phyloP scores from a whole-genome alignment of 495 filamentous ascomycete genomes.

The Neurospora tetraspora region DNA sequence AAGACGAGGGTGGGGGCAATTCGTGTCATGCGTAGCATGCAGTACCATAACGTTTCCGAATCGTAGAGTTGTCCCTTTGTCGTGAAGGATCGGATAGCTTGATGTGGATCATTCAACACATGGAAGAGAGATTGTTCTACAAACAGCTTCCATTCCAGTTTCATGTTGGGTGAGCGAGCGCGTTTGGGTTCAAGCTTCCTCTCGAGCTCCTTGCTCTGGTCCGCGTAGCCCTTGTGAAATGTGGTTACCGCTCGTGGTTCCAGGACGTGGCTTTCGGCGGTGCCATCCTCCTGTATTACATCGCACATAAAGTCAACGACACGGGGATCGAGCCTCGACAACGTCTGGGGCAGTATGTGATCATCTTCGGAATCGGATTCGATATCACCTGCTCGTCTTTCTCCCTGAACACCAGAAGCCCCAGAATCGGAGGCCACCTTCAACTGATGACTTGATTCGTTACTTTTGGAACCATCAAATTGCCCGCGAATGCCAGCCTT shows the following conservation, averaged over 20 bases:
- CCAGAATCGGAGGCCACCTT: background rate
- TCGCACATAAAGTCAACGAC: constrained; percentile 44
- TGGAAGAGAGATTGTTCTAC: constrained; percentile 67
- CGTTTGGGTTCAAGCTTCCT: constrained; percentile 22
- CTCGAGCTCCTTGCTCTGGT: constrained; percentile 25
- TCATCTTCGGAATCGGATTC: constrained; percentile 29
- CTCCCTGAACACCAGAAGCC: constrained; percentile 9
- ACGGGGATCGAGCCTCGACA: constrained; percentile 33
- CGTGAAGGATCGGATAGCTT: constrained; percentile 57
- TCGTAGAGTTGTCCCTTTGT: constrained; percentile 35
- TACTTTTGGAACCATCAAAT: constrained; percentile 7
- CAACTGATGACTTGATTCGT: background rate
- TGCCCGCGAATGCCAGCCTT: constrained; percentile 10
- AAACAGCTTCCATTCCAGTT: constrained; percentile 46
- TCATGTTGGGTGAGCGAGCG: constrained; percentile 13
- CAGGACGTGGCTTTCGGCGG: constrained; percentile 36
- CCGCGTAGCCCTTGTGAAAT: constrained; percentile 14
- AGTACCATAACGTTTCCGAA: constrained; percentile 41
- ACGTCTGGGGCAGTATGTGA: constrained; percentile 31
- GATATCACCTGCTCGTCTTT: constrained; percentile 1
- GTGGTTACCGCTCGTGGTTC: constrained; percentile 26
- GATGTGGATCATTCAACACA: constrained; percentile 54
- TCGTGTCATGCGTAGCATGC: constrained; percentile 42
- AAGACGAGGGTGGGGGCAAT: constrained; percentile 49
- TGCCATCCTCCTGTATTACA: constrained; percentile 40